Evolutionary conservation across 495 filamentous ascomycete genomes (phyloP), one percentile per base, ranked within the genome.

Genomic region (Elaphomyces granulatus): DNA sequence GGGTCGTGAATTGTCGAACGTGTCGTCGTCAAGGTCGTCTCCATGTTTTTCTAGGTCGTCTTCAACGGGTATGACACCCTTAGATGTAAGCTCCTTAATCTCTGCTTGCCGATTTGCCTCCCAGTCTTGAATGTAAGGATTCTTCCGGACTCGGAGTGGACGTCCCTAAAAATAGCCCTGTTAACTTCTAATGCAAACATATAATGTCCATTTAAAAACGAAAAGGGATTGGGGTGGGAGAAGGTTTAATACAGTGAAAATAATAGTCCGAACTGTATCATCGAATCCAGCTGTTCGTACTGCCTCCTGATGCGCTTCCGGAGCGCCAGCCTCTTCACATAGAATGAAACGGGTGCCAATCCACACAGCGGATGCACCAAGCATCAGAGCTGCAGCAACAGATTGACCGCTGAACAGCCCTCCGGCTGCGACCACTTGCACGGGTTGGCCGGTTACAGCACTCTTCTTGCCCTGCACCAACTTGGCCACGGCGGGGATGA

Each of bases 311-410:
- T 98, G 90, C 21, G 86, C 80, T 60, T 83, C 77, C 20, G 90
- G 81, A 14, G 90, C 90, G 53, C 90, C 86, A 31, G 90, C 90
- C 67, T 98, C 90, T 34, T 95, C 86, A 40, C 74, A 72, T 41
- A 98, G 73, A 42, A 98, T 82, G 67, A 98, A 98, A 39, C 92
- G 74, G 37, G 90, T 98, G 45, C 90, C 90, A 44, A 98, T 80
- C 90, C 90, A 98, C 38, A 98, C 90, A 45, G 75, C 90, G 41
- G 71, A 72, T 41, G 90, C 90, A 45, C 90, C 90, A 51, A 96
- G 76, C 80, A 92, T 93, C 23, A 98, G 70, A 31, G 87, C 68
- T 1, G 90, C 85, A 21, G 90, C 90, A 41, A 98, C 70, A 33
- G 80, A 78, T 61, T 85, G 83, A 33, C 90, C 90, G 67, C 90